Percentiles rank a stretch among this genome's conserved stretches.
Evolutionary conservation across 208 protist species (phyloP).

Genomic region (Trichomonas gallinae): DNA sequence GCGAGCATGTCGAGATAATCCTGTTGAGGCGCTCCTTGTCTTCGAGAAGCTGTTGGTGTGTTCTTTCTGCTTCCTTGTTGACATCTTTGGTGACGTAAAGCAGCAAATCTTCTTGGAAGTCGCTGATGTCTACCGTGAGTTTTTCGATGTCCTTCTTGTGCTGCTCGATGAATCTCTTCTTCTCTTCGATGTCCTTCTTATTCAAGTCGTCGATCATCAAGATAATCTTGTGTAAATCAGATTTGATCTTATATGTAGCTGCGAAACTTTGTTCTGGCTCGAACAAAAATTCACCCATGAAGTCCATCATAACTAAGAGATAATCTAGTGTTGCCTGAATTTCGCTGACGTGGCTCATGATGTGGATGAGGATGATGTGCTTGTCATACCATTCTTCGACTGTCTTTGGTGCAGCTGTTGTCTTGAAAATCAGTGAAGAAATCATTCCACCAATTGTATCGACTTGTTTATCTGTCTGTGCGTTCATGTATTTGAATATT

Average conservation of each 20-base stretch:
- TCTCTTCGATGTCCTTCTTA: neutral
- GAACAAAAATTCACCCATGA: neutral
- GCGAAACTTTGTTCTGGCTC: neutral
- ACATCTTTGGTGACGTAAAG: neutral
- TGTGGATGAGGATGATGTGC: neutral
- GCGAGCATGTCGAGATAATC: neutral
- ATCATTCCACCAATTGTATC: neutral
- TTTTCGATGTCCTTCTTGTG: neutral
- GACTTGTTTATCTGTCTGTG: neutral
- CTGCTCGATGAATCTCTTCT: neutral
- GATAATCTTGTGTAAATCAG: neutral
- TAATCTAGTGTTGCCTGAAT: neutral
- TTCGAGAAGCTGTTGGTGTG: neutral
- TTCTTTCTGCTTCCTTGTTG: neutral
- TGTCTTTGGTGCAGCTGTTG: neutral
- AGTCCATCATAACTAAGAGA: neutral
- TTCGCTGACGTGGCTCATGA: neutral
- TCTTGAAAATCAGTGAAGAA: neutral
- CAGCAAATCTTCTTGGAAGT: neutral
- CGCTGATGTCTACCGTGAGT: neutral
- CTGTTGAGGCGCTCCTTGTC: neutral
- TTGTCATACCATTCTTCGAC: neutral
- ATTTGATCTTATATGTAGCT: neutral
- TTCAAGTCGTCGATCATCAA: neutral
- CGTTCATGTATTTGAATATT: neutral